phyloP scores from a whole-genome alignment of 805 yeast species.

The Sungouiozyma intestinalis region DNA sequence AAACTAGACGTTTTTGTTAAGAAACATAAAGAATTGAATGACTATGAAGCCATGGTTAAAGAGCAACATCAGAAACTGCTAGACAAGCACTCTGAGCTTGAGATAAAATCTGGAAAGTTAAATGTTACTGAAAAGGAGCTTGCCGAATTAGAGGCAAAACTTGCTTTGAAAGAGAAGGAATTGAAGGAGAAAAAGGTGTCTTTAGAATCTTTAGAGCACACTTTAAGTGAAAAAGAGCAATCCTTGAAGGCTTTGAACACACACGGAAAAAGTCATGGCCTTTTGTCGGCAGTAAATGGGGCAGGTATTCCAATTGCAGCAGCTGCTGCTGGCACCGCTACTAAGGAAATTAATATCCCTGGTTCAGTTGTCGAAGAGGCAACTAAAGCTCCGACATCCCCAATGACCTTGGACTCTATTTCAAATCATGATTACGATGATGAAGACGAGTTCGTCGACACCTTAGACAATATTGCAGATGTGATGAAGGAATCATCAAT shows the following conservation, averaged over 20 bases:
- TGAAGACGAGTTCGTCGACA: conserved; percentile 32
- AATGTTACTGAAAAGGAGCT: conserved; percentile 25
- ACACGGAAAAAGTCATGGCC: too few species aligned
- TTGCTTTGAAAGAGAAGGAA: not conserved
- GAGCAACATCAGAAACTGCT: conserved; percentile 23
- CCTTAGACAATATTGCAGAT: conserved; percentile 12
- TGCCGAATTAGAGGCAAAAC: conserved; percentile 6
- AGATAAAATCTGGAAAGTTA: conserved; percentile 30
- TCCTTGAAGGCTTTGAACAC: not conserved
- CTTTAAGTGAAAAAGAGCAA: not conserved
- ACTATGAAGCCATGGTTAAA: conserved; percentile 31
- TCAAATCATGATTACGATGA: conserved; percentile 5
- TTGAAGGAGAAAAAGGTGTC: not conserved
- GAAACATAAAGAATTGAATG: conserved; percentile 28
- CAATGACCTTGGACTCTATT: not conserved
- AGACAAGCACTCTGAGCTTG: conserved; percentile 19
- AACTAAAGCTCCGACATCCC: not conserved
- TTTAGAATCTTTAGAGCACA: not conserved
- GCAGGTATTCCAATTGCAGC: not conserved
- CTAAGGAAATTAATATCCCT: not conserved
- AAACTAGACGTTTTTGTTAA: conserved; percentile 17
- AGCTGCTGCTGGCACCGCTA: not conserved
- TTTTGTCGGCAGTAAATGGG: too few species aligned
- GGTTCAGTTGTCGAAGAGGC: not conserved
- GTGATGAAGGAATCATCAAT: not conserved